A percentile compares a stretch with the other conserved stretches of the same genome.
These are phyloP conservation scores for Otatea glauca DNA, from an alignment of 176 grass and related monocot species.

Conservation along the genomic window DNA sequence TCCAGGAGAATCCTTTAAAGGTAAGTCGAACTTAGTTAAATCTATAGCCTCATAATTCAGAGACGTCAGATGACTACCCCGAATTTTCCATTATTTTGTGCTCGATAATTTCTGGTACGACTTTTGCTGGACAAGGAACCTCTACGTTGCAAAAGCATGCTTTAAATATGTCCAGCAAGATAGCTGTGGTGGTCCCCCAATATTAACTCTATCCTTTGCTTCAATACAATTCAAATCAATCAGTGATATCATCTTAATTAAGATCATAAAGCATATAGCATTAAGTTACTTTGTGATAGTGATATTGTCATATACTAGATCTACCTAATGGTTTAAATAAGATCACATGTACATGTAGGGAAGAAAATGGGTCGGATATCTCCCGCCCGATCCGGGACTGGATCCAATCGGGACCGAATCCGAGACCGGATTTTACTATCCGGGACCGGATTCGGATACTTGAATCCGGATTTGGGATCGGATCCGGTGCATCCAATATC, in stretches of 20 bases:
- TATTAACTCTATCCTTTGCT: constrained; percentile 55
- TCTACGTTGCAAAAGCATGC: constrained; percentile 58
- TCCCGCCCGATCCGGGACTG: no score
- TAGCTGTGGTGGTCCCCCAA: constrained; percentile 58
- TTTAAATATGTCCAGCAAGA: constrained; percentile 62
- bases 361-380: no score
- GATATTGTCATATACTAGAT: constrained; percentile 50
- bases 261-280: constrained; percentile 39
- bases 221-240: constrained; percentile 49
- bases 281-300: constrained; percentile 40
- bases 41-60: constrained; percentile 35
- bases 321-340: constrained; percentile 53
- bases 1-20: constrained; percentile 7
- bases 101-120: constrained; percentile 49
- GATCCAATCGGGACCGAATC: no score
- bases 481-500: no score
- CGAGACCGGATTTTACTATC: no score
- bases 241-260: constrained; percentile 50
- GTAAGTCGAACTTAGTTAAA: constrained; percentile 29
- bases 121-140: constrained; percentile 48
- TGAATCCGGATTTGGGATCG: no score
- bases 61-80: constrained; percentile 27
- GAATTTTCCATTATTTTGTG: constrained; percentile 30
- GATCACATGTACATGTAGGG: constrained; percentile 40
- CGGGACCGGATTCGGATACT: no score